Percentiles rank a stretch among this genome's conserved stretches.
Conservation (phyloP, 78 protist species). For the Paulinella micropora region DNA sequence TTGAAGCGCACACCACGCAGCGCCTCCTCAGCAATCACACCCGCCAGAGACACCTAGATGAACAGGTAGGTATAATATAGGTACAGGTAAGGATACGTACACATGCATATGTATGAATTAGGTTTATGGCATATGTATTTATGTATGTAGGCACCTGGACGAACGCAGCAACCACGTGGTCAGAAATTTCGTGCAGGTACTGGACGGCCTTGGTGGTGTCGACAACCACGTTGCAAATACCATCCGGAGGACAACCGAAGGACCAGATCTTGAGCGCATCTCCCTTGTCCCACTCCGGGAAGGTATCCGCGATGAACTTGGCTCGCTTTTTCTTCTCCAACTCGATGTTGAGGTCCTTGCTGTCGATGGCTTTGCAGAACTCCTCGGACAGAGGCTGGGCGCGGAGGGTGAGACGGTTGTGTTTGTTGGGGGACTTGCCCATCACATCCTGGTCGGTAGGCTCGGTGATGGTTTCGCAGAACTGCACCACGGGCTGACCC, state of each 20-base stretch:
- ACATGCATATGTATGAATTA: neutral
- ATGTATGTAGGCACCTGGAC: conserved; percentile 24
- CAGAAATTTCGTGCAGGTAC: conserved; percentile 89
- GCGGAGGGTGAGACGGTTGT: conserved; percentile 88
- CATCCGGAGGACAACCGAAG: conserved; percentile 96
- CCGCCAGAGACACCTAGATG: neutral
- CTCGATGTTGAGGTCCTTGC: too few species aligned
- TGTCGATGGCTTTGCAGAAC: conserved; percentile 73
- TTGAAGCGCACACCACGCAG: conserved; percentile 83
- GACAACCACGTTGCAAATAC: conserved; percentile 74
- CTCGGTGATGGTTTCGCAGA: conserved; percentile 25
- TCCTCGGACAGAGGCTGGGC: conserved; percentile 79
- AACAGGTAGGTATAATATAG: neutral
- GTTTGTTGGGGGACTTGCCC: conserved; percentile 98
- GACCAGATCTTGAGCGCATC: conserved; percentile 86
- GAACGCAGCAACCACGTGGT: conserved; percentile 77
- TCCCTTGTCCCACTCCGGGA: too few species aligned
- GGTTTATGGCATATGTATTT: neutral
- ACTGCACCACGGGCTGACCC: conserved; percentile 15
- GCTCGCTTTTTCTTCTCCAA: too few species aligned
- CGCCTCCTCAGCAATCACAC: conserved; percentile 33
- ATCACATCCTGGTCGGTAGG: neutral
- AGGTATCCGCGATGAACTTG: too few species aligned
- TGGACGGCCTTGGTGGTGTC: conserved; percentile 77
- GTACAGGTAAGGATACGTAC: neutral